A percentile compares a stretch with the other conserved stretches of the same genome.
Conservation (phyloP, 2,329 filamentous ascomycete genomes). For the Penicillium capsulatum region DNA sequence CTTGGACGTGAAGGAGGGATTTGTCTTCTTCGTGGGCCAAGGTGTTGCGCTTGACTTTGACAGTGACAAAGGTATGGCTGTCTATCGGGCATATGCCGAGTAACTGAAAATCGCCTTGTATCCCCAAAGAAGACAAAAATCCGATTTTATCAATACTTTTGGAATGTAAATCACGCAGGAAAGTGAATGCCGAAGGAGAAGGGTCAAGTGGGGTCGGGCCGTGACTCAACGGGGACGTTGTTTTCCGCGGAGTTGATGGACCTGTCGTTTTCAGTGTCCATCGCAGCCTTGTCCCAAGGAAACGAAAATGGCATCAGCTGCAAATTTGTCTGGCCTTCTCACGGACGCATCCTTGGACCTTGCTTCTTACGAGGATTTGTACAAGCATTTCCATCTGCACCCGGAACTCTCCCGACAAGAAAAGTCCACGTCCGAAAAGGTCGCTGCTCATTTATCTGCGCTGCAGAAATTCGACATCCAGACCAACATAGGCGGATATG, state of each 20-base stretch:
- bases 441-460: conserved; percentile 42
- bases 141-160: too few species aligned
- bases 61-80: conserved; percentile 42
- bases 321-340: conserved; percentile 20
- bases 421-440: conserved; percentile 47
- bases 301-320: too few species aligned
- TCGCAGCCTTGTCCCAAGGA: too few species aligned
- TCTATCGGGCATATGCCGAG: conserved; percentile 48
- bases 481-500: conserved; percentile 45
- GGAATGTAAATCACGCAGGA: too few species aligned
- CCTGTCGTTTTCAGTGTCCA: too few species aligned
- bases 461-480: conserved; percentile 37
- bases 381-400: conserved; percentile 56
- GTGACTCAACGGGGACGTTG: too few species aligned
- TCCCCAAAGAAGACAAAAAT: too few species aligned
- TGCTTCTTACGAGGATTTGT: conserved; percentile 50
- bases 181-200: too few species aligned
- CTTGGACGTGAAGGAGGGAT: conserved; percentile 57
- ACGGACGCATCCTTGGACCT: conserved; percentile 30
- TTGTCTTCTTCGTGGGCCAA: conserved; percentile 63
- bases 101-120: conserved; percentile 10
- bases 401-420: conserved; percentile 60
- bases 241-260: too few species aligned
- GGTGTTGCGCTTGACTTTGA: conserved; percentile 40
- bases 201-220: too few species aligned